Percentiles rank a stretch among this genome's conserved stretches.
Conservation (phyloP, 441 rosid genomes). For the Croton setiger region DNA sequence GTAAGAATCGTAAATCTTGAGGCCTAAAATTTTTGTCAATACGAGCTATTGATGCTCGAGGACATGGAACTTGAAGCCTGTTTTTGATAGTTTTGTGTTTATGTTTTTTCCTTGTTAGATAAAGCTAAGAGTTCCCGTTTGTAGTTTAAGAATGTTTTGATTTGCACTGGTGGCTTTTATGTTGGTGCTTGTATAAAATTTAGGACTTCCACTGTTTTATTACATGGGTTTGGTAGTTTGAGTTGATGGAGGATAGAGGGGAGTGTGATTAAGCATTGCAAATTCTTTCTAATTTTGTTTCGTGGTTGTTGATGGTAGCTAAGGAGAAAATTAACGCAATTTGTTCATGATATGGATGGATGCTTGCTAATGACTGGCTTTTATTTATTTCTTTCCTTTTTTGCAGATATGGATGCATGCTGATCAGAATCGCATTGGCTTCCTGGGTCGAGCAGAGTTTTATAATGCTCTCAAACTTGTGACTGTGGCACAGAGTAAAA, state of each 20-base stretch:
- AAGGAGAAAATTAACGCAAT: not conserved
- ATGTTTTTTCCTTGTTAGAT: not conserved
- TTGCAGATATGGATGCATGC: constrained; percentile 81
- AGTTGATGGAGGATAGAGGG: not conserved
- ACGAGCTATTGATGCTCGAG: not conserved
- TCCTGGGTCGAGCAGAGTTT: constrained; percentile 81
- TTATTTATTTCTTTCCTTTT: not conserved
- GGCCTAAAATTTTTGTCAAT: not conserved
- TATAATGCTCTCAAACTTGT: constrained; percentile 83
- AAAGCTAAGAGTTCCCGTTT: not conserved
- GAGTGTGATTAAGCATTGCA: not conserved
- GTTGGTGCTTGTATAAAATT: not conserved
- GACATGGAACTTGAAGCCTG: not conserved
- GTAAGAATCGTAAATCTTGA: not conserved
- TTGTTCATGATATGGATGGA: constrained; percentile 5
- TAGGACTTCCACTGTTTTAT: not conserved
- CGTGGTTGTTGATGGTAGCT: not conserved
- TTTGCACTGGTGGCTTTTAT: not conserved
- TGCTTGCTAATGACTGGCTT: constrained; percentile 17
- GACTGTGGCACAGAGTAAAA: constrained; percentile 93
- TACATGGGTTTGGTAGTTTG: not conserved
- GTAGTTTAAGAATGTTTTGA: not conserved
- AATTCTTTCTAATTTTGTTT: not conserved
- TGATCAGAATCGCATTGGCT: constrained; percentile 67
- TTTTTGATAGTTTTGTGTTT: too few relatives aligned